These are phyloP conservation scores for Vanrija sp. DNA, from an alignment of 1,284 basidiomycete genomes.

Conservation along the genomic window DNA sequence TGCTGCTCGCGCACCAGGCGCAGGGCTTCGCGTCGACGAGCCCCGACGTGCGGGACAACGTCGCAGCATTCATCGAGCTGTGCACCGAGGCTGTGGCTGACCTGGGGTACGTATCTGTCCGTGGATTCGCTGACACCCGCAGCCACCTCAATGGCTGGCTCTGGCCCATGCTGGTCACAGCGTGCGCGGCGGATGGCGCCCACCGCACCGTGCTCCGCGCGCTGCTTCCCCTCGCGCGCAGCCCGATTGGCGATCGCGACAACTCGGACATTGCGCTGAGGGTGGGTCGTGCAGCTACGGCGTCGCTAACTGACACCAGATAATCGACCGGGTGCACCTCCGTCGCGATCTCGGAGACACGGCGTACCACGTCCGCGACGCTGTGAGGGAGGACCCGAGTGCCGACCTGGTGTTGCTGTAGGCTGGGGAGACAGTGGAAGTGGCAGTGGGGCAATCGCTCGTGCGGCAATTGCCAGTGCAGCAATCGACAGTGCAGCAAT, in stretches of 20 bases:
- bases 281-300: neutral
- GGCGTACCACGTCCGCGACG: constrained; percentile 3
- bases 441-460: too few species aligned
- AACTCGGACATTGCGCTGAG: neutral
- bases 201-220: neutral
- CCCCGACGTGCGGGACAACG: neutral
- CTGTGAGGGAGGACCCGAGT: neutral
- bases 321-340: neutral
- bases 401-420: constrained; percentile 5
- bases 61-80: neutral
- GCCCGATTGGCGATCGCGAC: neutral
- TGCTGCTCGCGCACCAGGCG: constrained; percentile 1
- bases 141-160: constrained; percentile 4
- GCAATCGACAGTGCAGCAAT: too few species aligned
- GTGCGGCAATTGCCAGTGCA: too few species aligned
- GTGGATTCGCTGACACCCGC: too few species aligned
- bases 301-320: neutral
- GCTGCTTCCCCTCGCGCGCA: neutral
- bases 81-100: constrained; percentile 1
- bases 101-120: neutral
- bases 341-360: neutral
- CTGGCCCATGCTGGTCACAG: constrained; percentile 4
- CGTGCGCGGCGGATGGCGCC: neutral
- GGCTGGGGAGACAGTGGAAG: too few species aligned
- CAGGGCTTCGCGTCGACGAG: neutral